Evolutionary conservation across 1,284 basidiomycete species (phyloP).

Genomic region (Apiotrichum porosum): DNA sequence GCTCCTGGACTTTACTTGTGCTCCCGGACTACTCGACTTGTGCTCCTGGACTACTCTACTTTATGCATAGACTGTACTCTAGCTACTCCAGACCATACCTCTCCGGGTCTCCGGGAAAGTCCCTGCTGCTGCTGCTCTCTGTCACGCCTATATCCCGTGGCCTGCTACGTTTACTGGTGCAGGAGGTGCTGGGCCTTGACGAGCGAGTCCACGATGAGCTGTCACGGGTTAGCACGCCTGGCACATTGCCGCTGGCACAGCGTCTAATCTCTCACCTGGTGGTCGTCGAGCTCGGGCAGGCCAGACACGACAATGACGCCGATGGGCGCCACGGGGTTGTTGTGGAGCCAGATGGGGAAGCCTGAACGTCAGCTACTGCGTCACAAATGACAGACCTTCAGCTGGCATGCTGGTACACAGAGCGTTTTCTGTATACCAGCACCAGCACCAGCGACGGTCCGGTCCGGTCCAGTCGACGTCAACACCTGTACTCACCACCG

Average conservation of each 20-base stretch:
- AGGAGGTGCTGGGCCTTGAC: constrained; percentile 15
- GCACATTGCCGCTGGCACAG: no score
- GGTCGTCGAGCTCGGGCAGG: constrained; percentile 45
- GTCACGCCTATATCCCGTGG: background rate
- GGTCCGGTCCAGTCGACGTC: no score
- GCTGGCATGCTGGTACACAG: no score
- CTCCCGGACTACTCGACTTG: no score
- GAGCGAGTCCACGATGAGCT: constrained; percentile 23
- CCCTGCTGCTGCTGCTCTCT: background rate
- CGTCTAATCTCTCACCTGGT: constrained; percentile 34
- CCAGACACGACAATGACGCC: constrained; percentile 49
- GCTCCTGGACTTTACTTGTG: no score
- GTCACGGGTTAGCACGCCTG: background rate
- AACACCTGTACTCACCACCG: constrained; percentile 27
- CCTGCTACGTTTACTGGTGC: no score
- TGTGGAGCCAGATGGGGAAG: constrained; percentile 44
- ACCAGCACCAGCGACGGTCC: no score
- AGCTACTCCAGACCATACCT: no score
- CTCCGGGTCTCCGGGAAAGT: background rate
- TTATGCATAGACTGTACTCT: no score
- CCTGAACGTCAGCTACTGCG: constrained; percentile 11
- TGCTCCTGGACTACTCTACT: no score
- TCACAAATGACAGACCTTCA: background rate
- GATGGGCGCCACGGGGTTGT: constrained; percentile 31
- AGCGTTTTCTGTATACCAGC: no score